phyloP scores from a whole-genome alignment of 495 filamentous ascomycete species.

The Xylaria venustula region DNA sequence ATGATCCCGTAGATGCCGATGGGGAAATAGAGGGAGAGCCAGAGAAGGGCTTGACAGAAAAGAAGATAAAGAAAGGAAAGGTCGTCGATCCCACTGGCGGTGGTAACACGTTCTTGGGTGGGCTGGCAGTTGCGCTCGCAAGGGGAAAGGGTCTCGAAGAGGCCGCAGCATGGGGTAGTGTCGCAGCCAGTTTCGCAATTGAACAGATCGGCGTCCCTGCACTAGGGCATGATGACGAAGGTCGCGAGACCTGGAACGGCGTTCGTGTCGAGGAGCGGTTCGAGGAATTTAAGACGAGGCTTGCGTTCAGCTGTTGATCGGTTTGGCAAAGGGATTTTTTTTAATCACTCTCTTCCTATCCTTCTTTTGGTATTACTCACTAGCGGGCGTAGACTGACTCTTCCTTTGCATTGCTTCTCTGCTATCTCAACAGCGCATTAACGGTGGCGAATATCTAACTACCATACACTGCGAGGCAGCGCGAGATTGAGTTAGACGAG shows the following conservation, averaged over 20 bases:
- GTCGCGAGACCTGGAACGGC: slow-evolving; percentile 77
- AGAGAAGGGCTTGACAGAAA: slow-evolving; percentile 43
- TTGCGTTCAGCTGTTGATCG: slow-evolving; percentile 21
- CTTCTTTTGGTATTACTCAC: neutral
- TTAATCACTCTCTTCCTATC: neutral
- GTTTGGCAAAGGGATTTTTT: neutral
- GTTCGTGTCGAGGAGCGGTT: slow-evolving; percentile 54
- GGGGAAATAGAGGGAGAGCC: slow-evolving; percentile 30
- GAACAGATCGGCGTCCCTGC: slow-evolving; percentile 86
- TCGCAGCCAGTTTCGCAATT: slow-evolving; percentile 90
- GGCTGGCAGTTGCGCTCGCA: slow-evolving; percentile 71
- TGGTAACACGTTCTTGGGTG: slow-evolving; percentile 90
- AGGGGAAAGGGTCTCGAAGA: slow-evolving; percentile 60
- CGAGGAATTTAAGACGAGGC: slow-evolving; percentile 44
- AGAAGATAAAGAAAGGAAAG: slow-evolving; percentile 22
- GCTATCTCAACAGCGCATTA: too few relatives aligned
- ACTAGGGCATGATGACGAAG: slow-evolving; percentile 49
- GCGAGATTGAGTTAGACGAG: too few relatives aligned
- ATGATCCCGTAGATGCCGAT: slow-evolving; percentile 27
- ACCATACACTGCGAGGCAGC: too few relatives aligned
- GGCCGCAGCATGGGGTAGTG: slow-evolving; percentile 74
- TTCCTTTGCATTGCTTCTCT: too few relatives aligned
- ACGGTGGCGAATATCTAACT: too few relatives aligned
- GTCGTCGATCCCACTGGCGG: slow-evolving; percentile 95
- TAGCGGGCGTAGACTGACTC: too few relatives aligned